phyloP scores from a whole-genome alignment of 2,329 filamentous ascomycete genomes.

The Botrytis tulipae region DNA sequence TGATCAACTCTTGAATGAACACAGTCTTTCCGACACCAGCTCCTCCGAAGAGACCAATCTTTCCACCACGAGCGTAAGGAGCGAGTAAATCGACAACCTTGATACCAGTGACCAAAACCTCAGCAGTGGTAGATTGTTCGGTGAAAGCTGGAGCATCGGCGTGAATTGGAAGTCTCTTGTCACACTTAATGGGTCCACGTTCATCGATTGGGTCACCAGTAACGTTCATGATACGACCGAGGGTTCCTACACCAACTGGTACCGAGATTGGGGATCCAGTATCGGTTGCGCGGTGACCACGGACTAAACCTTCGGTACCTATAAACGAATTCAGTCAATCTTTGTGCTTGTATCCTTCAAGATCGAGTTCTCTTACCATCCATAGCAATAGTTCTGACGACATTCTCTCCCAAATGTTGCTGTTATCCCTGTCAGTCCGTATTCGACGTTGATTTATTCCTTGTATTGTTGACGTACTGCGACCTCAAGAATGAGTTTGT shows the following conservation, averaged over 20 bases:
- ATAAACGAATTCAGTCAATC: slow-evolving; percentile 31
- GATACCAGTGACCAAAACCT: slow-evolving; percentile 98
- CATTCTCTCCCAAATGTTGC: slow-evolving; percentile 99
- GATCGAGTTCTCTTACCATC: slow-evolving; percentile 67
- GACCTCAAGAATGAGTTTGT: slow-evolving; percentile 96
- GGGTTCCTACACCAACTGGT: slow-evolving; percentile 87
- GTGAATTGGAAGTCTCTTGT: slow-evolving; percentile 88
- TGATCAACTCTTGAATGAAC: slow-evolving; percentile 99
- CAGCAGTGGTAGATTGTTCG: slow-evolving; percentile 93
- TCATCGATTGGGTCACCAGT: slow-evolving; percentile 99
- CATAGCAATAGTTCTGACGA: slow-evolving; percentile 99
- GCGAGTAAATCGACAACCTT: slow-evolving; percentile 99
- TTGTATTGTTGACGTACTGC: slow-evolving; percentile 61
- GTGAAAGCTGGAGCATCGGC: slow-evolving; percentile 87
- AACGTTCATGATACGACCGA: slow-evolving; percentile 99
- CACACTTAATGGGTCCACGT: slow-evolving; percentile 94
- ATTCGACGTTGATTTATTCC: slow-evolving; percentile 24
- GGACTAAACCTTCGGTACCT: slow-evolving; percentile 99
- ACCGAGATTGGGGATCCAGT: slow-evolving; percentile 95
- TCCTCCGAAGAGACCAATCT: slow-evolving; percentile 99
- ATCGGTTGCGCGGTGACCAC: slow-evolving; percentile 80
- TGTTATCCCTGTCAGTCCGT: slow-evolving; percentile 48
- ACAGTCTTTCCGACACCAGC: slow-evolving; percentile 99
- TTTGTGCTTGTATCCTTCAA: slow-evolving; percentile 23
- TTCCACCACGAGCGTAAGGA: slow-evolving; percentile 99